phyloP scores from a whole-genome alignment of 257 asterid species.

The Cruciata laevipes region DNA sequence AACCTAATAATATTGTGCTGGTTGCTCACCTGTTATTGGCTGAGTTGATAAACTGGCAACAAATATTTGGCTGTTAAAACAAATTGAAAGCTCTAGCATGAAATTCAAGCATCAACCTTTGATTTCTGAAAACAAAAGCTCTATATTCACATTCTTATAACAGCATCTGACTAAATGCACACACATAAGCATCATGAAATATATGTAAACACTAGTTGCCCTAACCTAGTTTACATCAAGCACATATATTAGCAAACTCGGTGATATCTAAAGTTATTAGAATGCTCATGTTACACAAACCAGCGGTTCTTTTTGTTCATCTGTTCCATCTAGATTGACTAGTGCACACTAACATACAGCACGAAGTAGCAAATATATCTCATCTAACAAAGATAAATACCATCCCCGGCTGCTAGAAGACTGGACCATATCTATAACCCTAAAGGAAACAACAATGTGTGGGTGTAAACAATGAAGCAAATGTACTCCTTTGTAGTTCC shows the following conservation, averaged over 20 bases:
- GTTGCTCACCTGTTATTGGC: background rate
- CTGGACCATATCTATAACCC: background rate
- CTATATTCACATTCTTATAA: too few species aligned
- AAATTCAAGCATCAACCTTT: too few species aligned
- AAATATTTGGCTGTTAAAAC: background rate
- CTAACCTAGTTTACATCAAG: background rate
- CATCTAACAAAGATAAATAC: background rate
- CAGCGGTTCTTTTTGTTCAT: constrained; percentile 9
- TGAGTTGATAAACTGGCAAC: background rate
- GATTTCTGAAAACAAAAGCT: background rate
- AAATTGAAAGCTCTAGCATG: too few species aligned
- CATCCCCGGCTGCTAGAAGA: constrained; percentile 11
- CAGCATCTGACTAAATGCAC: background rate
- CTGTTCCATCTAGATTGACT: constrained; percentile 8
- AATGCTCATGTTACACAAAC: background rate
- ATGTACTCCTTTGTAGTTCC: constrained; percentile 14
- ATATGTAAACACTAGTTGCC: background rate
- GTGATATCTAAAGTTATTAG: background rate
- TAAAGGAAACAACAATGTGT: background rate
- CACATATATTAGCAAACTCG: background rate
- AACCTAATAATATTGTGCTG: background rate
- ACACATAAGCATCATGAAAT: background rate
- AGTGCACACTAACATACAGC: constrained; percentile 12
- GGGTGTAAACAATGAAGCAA: constrained; percentile 12
- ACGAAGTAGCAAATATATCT: constrained; percentile 4